Percentiles rank a stretch among this genome's conserved stretches.
Conservation (phyloP, 1,139 yeast genomes). For the Blastobotrys indianensis region DNA sequence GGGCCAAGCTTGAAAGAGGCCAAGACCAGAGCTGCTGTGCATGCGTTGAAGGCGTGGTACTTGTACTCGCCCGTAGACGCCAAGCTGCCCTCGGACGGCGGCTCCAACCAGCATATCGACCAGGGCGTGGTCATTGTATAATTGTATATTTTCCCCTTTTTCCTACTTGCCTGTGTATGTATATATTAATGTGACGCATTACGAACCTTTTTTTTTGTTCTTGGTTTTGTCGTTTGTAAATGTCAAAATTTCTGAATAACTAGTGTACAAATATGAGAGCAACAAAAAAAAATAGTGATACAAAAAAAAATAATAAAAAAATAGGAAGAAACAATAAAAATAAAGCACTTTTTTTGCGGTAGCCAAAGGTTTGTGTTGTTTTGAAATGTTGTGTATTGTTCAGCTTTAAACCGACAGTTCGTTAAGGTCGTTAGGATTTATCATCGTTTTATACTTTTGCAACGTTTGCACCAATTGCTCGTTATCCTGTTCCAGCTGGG, state of each 20-base stretch:
- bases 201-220: conserved; percentile 1
- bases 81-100: conserved; percentile 54
- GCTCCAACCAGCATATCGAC: conserved; percentile 23
- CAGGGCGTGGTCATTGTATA: conserved; percentile 32
- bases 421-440: background rate
- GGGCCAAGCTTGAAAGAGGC: conserved; percentile 93
- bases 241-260: too few species aligned
- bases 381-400: background rate
- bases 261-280: too few species aligned
- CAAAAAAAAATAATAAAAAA: background rate
- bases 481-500: conserved; percentile 55
- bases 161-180: too few species aligned
- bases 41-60: conserved; percentile 88
- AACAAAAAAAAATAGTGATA: background rate
- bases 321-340: background rate
- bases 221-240: conserved; percentile 2
- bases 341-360: background rate
- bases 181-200: background rate
- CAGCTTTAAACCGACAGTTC: background rate
- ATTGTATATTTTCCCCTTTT: conserved; percentile 3
- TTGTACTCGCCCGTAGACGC: conserved; percentile 72
- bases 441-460: conserved; percentile 5
- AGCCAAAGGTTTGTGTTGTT: background rate
- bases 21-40: conserved; percentile 84
- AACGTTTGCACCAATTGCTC: conserved; percentile 3